These are phyloP conservation scores for Dimocarpus longan DNA, from an alignment of 345 rosid genomes.

Conservation along the genomic window DNA sequence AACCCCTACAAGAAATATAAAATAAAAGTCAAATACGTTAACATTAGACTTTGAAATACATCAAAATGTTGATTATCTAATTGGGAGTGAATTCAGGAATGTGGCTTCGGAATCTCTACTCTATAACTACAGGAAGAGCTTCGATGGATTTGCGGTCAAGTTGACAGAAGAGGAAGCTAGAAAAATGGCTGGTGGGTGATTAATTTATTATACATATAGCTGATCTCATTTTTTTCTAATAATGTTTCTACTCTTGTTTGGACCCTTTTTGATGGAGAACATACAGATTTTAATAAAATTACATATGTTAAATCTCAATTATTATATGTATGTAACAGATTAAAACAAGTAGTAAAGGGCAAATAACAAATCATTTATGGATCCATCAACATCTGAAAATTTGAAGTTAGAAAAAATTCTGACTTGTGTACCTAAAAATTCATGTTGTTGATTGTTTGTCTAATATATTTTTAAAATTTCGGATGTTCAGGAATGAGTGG, in stretches of 20 bases:
- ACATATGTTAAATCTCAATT: too few species aligned
- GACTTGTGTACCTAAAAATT: not conserved
- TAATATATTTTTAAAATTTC: not conserved
- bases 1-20: too few species aligned
- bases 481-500: slow-evolving; percentile 17
- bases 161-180: slow-evolving; percentile 24
- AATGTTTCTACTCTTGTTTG: not conserved
- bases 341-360: too few species aligned
- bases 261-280: not conserved
- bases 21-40: too few species aligned
- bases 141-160: slow-evolving; percentile 37
- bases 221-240: too few species aligned
- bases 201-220: too few species aligned
- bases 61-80: not conserved
- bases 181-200: slow-evolving; percentile 23
- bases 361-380: too few species aligned
- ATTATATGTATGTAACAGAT: too few species aligned
- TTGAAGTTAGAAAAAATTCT: not conserved
- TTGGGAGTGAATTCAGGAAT: slow-evolving; percentile 10
- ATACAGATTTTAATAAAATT: too few species aligned
- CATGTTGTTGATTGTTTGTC: not conserved
- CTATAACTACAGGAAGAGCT: slow-evolving; percentile 29
- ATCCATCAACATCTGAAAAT: too few species aligned
- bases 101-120: slow-evolving; percentile 18
- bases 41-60: too few species aligned